These are phyloP conservation scores for Hypoxylon sp. DNA, from an alignment of 2,329 filamentous ascomycete genomes.

Conservation along the genomic window DNA sequence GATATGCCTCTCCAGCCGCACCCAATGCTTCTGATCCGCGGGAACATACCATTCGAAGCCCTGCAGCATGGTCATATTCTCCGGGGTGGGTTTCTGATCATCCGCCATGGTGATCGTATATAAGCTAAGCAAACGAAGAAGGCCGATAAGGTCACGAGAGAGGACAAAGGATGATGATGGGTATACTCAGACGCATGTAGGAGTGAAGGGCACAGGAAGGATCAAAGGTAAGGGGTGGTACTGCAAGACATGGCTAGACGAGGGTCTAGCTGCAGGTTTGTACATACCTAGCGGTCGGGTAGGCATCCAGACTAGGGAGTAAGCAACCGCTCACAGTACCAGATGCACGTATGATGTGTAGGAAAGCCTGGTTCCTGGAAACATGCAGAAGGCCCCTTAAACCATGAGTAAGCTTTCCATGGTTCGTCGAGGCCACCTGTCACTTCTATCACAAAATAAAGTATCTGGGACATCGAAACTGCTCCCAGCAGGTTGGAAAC, in stretches of 20 bases:
- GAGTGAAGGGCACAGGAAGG: background rate
- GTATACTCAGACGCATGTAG: background rate
- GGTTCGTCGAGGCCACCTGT: no score
- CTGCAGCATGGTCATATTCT: slow-evolving; percentile 56
- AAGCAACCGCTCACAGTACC: no score
- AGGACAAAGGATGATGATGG: background rate
- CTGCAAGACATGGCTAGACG: background rate
- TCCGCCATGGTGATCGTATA: slow-evolving; percentile 30
- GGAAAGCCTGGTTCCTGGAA: slow-evolving; percentile 20
- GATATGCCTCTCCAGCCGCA: slow-evolving; percentile 60
- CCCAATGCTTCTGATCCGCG: slow-evolving; percentile 67
- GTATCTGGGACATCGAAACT: background rate
- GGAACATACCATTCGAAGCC: slow-evolving; percentile 78
- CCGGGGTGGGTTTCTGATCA: slow-evolving; percentile 33
- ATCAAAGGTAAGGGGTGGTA: background rate
- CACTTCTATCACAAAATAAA: no score
- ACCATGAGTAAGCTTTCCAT: background rate
- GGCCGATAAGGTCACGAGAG: background rate
- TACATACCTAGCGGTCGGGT: no score
- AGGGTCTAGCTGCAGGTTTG: no score
- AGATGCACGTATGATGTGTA: no score
- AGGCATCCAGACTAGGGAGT: no score
- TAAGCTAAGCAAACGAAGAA: background rate
- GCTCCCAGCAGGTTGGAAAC: no score
- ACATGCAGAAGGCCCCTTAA: background rate